Evolutionary conservation across 2,329 filamentous ascomycete species (phyloP), one percentile per base, ranked within the genome.

Genomic region (Phialophora verrucosa): DNA sequence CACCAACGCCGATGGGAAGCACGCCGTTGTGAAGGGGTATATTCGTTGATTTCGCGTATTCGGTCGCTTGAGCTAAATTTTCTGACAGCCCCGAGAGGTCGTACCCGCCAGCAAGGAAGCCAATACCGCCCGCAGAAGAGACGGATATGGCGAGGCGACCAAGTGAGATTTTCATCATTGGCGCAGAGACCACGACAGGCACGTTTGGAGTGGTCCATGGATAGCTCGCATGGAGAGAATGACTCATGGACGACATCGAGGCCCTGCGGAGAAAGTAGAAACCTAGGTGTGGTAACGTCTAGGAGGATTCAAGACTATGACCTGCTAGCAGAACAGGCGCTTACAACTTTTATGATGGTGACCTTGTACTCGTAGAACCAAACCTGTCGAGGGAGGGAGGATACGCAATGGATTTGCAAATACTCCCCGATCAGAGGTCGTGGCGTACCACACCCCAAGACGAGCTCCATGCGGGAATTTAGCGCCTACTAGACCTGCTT

Each of bases 91-190:
- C 64, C 4, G 73, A 67, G 11, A 76, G 64, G 61, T 78, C 75
- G 64, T 74, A 92, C 2, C 88, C 88, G 1, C 86, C 87, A 0
- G 80, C 78, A n/a, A 87, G 81, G 70, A 92, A 81, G 3, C 80
- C 85, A 1, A 85, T 67, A 3, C 83, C 83, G 4, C 83, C 83
- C 35, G 85, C 84, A 71, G 77, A 78, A 1, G 85, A 87, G 14
- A 91, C 83, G 51, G 87, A 83, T 35, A 87, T 78, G 2, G 88
- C 87, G 2, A 92, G 82, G 0, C 74, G 82, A 67, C 75, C 83
- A 73, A 76, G 82, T 71, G 83, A 80, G 62, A 91, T 86, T 42
- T 87, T 81, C 54, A 88, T 85, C 90, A 93, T 92, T 0, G 90
- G 90, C 1, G 88, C 90, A 44, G 82, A 81, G 54, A 84, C 80